phyloP scores from a whole-genome alignment of 2,329 filamentous ascomycete species.

The Pseudogymnoascus sp. region DNA sequence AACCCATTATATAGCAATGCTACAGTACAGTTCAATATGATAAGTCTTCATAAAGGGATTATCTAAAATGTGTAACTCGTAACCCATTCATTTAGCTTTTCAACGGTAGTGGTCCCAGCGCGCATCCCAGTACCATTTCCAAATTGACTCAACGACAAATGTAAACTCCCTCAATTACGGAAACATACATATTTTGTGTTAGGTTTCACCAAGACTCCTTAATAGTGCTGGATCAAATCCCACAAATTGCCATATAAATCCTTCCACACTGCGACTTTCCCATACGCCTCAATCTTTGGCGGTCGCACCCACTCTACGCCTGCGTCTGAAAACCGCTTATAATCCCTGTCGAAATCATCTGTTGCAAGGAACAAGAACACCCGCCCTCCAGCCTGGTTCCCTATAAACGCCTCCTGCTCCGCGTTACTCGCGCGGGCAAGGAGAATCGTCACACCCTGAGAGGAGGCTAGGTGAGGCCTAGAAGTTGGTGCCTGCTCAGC shows the following conservation, averaged over 20 bases:
- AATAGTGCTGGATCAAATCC: constrained; percentile 1
- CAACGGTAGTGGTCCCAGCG: not conserved
- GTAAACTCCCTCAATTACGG: too few species aligned
- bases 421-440: not conserved
- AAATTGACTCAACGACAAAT: too few species aligned
- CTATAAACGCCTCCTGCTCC: constrained; percentile 5
- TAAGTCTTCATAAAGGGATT: not conserved
- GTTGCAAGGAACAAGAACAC: constrained; percentile 12
- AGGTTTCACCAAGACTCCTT: not conserved
- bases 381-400: constrained; percentile 6
- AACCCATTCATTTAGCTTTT: not conserved
- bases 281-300: not conserved
- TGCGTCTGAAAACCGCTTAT: not conserved
- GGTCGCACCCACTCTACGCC: not conserved
- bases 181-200: too few species aligned
- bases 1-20: not conserved
- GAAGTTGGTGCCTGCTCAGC: not conserved
- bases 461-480: not conserved
- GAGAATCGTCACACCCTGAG: not conserved
- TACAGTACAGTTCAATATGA: not conserved
- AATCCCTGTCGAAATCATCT: constrained; percentile 2
- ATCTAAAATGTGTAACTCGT: not conserved
- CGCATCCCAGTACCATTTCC: not conserved
- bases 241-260: constrained; percentile 9
- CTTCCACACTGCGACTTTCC: not conserved